Conservation (phyloP, 768 basidiomycete species). For the Crepidotus variabilis region DNA sequence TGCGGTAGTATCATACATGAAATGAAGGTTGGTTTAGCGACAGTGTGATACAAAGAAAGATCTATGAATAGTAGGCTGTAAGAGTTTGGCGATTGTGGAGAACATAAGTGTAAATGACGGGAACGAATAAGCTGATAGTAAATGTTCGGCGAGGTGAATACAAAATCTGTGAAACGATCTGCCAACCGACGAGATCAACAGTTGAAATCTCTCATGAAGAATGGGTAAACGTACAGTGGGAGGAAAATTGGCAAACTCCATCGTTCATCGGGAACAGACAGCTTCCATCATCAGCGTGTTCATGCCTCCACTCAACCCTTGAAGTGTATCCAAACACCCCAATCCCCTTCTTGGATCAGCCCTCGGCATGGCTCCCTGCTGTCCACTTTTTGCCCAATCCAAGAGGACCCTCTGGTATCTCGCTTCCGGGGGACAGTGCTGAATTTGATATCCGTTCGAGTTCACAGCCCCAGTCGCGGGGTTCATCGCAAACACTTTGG, state of each 20-base stretch:
- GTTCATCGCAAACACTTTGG: neutral
- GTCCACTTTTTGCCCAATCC: slow-evolving; percentile 9
- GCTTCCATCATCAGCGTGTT: neutral
- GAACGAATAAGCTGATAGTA: too few species aligned
- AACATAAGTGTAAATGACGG: too few species aligned
- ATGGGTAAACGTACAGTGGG: neutral
- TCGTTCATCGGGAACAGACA: neutral
- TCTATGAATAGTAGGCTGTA: too few species aligned
- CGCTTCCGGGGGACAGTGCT: slow-evolving; percentile 5
- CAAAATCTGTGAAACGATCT: too few species aligned
- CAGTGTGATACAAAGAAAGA: too few species aligned
- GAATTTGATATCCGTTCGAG: slow-evolving; percentile 3
- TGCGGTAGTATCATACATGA: too few species aligned
- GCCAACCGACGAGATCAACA: neutral
- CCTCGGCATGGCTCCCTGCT: slow-evolving; percentile 10
- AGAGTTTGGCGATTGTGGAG: too few species aligned
- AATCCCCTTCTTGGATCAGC: slow-evolving; percentile 7
- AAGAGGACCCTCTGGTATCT: slow-evolving; percentile 8
- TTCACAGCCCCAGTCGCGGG: neutral
- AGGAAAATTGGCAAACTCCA: neutral
- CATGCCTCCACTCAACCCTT: neutral
- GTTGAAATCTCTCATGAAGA: neutral
- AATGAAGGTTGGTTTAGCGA: too few species aligned
- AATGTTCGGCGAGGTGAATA: too few species aligned
- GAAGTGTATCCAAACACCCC: slow-evolving; percentile 4